A percentile compares a stretch with the other conserved stretches of the same genome.
Evolutionary conservation across 768 basidiomycete species (phyloP).

Genomic region (Holtermannia corniformis): DNA sequence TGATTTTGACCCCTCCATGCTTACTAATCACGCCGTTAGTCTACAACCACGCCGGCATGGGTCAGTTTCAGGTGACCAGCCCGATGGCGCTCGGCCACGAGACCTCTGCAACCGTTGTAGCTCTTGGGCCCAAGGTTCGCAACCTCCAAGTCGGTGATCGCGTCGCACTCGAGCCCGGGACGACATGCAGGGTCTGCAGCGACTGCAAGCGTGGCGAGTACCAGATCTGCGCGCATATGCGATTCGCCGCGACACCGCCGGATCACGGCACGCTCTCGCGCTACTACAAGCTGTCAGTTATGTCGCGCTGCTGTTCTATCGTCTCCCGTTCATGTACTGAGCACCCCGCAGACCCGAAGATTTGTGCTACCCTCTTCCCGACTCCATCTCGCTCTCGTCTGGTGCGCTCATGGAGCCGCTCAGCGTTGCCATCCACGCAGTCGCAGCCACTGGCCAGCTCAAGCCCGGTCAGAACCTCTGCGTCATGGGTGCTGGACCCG

Average conservation of each 20-base stretch:
- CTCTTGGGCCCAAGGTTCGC: conserved; percentile 26
- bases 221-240: conserved; percentile 77
- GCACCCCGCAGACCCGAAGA: conserved; percentile 69
- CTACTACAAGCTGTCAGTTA: conserved; percentile 59
- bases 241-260: conserved; percentile 88
- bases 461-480: conserved; percentile 65
- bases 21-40: conserved; percentile 52
- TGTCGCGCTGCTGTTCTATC: not conserved
- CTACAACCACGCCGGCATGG: conserved; percentile 70
- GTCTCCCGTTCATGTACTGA: not conserved
- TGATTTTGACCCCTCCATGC: not conserved
- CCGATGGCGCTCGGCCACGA: conserved; percentile 86
- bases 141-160: conserved; percentile 69
- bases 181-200: conserved; percentile 73
- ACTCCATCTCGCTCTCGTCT: conserved; percentile 81
- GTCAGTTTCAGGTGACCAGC: conserved; percentile 7
- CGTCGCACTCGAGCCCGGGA: conserved; percentile 86
- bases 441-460: conserved; percentile 64
- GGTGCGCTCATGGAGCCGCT: conserved; percentile 97
- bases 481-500: conserved; percentile 76
- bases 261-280: conserved; percentile 79
- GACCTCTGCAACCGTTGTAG: conserved; percentile 66
- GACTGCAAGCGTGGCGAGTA: conserved; percentile 75
- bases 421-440: conserved; percentile 82
- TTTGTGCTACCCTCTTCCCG: conserved; percentile 58